Conservation (phyloP, 768 basidiomycete genomes). For the Rhizopogon roseolus region DNA sequence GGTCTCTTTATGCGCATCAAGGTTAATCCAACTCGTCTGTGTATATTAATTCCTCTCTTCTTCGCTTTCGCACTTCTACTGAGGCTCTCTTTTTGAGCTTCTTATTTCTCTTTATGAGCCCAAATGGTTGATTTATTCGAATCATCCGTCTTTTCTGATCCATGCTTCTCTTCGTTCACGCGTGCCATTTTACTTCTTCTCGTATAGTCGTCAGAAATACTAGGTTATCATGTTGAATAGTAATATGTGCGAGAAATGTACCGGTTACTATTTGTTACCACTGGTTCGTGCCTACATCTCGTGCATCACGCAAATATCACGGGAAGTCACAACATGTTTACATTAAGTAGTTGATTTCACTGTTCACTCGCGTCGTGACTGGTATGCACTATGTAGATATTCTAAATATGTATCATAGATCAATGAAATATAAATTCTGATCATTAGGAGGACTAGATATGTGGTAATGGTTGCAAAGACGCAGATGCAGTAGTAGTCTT, state of each 20-base stretch:
- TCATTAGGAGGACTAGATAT: too few species aligned
- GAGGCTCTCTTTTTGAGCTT: conserved; percentile 12
- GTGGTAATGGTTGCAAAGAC: too few species aligned
- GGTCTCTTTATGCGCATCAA: not conserved
- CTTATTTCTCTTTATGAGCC: conserved; percentile 31
- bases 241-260: conserved; percentile 2
- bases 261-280: too few species aligned
- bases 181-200: not conserved
- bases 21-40: conserved; percentile 1
- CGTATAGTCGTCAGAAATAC: not conserved
- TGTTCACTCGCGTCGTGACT: too few species aligned
- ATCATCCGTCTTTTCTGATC: conserved; percentile 4
- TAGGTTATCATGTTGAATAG: not conserved
- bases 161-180: not conserved
- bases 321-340: too few species aligned
- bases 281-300: too few species aligned
- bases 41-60: not conserved
- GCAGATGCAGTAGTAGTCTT: too few species aligned
- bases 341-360: too few species aligned
- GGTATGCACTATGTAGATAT: too few species aligned
- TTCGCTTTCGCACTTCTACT: conserved; percentile 8
- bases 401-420: too few species aligned
- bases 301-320: too few species aligned
- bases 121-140: conserved; percentile 8
- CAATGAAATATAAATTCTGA: too few species aligned